Percentiles rank a stretch among this genome's conserved stretches.
Conservation (phyloP, 108 stramenopile species). For the Mayamaea pseudoterrestris region DNA sequence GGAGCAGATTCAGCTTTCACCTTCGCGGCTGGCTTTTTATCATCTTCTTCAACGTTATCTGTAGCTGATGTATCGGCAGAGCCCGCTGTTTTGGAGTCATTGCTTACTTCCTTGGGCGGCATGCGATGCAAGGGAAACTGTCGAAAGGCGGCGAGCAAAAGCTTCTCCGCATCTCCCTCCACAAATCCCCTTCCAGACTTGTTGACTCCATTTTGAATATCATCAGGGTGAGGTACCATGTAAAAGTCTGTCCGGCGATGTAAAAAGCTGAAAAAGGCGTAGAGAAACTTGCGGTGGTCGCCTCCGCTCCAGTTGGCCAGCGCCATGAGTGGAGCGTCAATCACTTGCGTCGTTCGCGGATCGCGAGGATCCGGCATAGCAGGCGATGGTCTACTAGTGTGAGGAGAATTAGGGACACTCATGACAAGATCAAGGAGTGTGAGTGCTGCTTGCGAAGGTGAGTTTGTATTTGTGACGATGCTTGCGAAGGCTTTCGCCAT, state of each 20-base stretch:
- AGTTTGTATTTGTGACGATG: no score
- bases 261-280: slow-evolving; percentile 72
- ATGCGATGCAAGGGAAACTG: slow-evolving; percentile 72
- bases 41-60: slow-evolving; percentile 2
- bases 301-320: slow-evolving; percentile 54
- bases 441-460: no score
- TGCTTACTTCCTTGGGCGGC: slow-evolving; percentile 13
- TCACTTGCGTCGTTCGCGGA: slow-evolving; percentile 30
- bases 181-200: slow-evolving; percentile 48
- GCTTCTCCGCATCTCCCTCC: slow-evolving; percentile 76
- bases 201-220: slow-evolving; percentile 17
- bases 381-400: neutral
- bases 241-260: slow-evolving; percentile 83
- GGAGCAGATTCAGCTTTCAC: neutral
- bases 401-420: neutral
- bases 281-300: slow-evolving; percentile 56
- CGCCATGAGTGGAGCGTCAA: slow-evolving; percentile 60
- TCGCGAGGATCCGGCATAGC: neutral
- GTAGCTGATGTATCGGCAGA: neutral
- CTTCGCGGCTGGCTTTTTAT: neutral
- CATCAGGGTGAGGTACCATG: slow-evolving; percentile 52
- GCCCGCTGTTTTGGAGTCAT: slow-evolving; percentile 4
- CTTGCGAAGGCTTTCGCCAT: no score
- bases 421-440: no score
- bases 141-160: slow-evolving; percentile 68